Percentiles rank a stretch among this genome's conserved stretches.
phyloP scores from a whole-genome alignment of 139 green algal species.

The Auxenochlorella pyrenoidosa region DNA sequence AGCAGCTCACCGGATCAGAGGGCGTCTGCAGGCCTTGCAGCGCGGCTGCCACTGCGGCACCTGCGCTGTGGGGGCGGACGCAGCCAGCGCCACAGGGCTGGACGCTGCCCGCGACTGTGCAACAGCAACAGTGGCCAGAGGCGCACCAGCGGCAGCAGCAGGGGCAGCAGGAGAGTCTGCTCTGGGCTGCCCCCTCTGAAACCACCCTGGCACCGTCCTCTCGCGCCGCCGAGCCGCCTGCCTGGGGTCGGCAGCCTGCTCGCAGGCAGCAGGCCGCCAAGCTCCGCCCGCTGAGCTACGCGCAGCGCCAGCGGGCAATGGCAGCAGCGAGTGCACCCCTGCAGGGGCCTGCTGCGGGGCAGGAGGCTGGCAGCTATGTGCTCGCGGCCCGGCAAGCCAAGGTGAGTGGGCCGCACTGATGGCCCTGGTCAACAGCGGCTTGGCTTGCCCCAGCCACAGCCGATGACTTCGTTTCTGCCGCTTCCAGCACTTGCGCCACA shows the following conservation, averaged over 20 bases:
- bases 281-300: neutral
- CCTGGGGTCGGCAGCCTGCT: neutral
- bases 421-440: too few relatives aligned
- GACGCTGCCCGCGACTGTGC: too few relatives aligned
- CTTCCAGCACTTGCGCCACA: too few relatives aligned
- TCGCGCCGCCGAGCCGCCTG: neutral
- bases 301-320: neutral
- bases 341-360: neutral
- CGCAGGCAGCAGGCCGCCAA: neutral
- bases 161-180: neutral
- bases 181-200: neutral
- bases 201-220: neutral
- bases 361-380: constrained; percentile 9
- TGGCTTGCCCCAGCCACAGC: too few relatives aligned
- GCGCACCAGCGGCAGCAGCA: neutral
- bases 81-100: neutral
- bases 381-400: constrained; percentile 1
- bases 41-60: neutral
- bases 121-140: neutral
- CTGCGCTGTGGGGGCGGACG: too few relatives aligned
- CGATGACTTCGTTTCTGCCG: too few relatives aligned
- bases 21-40: too few relatives aligned
- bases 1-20: too few relatives aligned
- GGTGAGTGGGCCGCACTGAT: neutral
- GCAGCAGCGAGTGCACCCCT: neutral